Conservation (phyloP, 768 basidiomycete species). For the Chalciporus piperatus region DNA sequence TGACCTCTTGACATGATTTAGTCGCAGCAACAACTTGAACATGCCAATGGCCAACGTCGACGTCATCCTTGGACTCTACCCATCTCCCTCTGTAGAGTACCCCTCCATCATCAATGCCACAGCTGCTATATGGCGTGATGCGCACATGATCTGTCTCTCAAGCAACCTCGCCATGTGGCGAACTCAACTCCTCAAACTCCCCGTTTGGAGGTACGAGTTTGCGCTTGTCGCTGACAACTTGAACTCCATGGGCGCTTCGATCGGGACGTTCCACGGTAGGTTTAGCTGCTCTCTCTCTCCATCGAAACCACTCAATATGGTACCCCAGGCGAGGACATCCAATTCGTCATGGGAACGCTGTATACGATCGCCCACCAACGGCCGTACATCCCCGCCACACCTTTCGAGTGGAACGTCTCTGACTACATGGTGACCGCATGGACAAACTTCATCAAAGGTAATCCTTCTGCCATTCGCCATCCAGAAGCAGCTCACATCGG, state of each 20-base stretch:
- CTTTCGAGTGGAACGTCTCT: slow-evolving; percentile 21
- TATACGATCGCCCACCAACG: slow-evolving; percentile 3
- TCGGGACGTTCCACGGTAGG: neutral
- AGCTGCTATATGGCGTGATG: slow-evolving; percentile 18
- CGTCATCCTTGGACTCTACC: slow-evolving; percentile 17
- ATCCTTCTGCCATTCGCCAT: too few relatives aligned
- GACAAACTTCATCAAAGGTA: slow-evolving; percentile 27
- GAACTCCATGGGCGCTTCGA: slow-evolving; percentile 18
- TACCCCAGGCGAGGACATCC: slow-evolving; percentile 19
- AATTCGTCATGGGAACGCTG: slow-evolving; percentile 23
- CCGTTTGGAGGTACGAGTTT: slow-evolving; percentile 27
- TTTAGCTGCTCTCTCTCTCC: too few relatives aligned
- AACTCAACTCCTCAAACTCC: slow-evolving; percentile 18
- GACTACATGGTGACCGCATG: slow-evolving; percentile 27
- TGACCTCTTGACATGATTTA: too few relatives aligned
- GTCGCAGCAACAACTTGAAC: slow-evolving; percentile 22
- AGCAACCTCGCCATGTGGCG: slow-evolving; percentile 19
- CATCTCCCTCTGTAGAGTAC: slow-evolving; percentile 16
- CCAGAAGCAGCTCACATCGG: too few relatives aligned
- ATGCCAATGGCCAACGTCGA: slow-evolving; percentile 23
- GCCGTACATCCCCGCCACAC: slow-evolving; percentile 23
- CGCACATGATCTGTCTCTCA: slow-evolving; percentile 7
- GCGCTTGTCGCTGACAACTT: slow-evolving; percentile 24
- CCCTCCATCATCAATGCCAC: slow-evolving; percentile 23
- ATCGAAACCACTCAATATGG: too few relatives aligned